Evolutionary conservation across 73 alveolate species (phyloP).

Genomic region (Paramecium bursaria): DNA sequence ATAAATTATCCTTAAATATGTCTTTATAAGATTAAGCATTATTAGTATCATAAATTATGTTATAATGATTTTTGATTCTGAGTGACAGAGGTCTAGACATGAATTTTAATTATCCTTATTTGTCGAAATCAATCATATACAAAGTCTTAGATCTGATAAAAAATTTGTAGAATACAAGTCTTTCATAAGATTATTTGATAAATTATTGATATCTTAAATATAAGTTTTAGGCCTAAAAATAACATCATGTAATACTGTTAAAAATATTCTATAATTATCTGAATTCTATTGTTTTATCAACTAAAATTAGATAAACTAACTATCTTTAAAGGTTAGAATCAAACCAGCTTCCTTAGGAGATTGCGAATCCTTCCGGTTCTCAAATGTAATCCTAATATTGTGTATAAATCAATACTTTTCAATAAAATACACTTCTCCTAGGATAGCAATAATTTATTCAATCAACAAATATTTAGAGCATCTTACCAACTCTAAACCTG

Average conservation of each 20-base stretch:
- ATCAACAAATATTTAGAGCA: constrained; percentile 31
- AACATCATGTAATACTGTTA: not conserved
- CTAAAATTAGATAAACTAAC: not conserved
- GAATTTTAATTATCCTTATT: not conserved
- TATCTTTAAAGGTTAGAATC: not conserved
- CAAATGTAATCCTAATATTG: too few species aligned
- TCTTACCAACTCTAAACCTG: constrained; percentile 39
- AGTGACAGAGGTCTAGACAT: constrained; percentile 11
- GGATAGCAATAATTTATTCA: not conserved
- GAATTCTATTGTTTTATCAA: not conserved
- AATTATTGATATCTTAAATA: constrained; percentile 25
- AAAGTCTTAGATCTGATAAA: constrained; percentile 31
- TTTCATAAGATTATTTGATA: constrained; percentile 48
- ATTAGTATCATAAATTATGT: not conserved
- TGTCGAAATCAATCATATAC: constrained; percentile 43
- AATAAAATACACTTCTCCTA: not conserved
- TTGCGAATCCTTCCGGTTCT: too few species aligned
- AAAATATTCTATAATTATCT: not conserved
- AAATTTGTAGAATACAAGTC: constrained; percentile 14
- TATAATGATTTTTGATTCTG: not conserved
- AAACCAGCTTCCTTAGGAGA: not conserved
- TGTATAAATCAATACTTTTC: too few species aligned
- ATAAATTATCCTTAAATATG: not conserved
- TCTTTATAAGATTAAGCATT: constrained; percentile 3
- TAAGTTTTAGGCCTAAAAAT: not conserved